Base-by-base conservation (phyloP, 192 early-diverging fungal species). In the Entomortierella beljakovae region DNA sequence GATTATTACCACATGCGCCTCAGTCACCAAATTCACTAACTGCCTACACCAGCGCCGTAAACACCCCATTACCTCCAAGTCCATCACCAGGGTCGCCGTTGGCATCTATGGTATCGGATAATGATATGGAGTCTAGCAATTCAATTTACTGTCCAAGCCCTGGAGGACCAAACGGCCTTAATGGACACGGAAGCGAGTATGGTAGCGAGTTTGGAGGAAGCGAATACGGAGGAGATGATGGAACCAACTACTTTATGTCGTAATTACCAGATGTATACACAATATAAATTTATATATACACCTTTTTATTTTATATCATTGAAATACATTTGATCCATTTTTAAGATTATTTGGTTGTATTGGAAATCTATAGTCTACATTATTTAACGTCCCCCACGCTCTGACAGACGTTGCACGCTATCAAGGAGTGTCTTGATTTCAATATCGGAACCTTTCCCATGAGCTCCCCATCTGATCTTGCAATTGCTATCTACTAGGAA, bases 401-500 rank as follows among this genome's bases (percentile, higher is more conserved):
- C 70, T 1, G 70, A 71, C 7, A 71, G 60, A n/a, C 58, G 58
- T 34, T 71, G 70, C 49, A 64, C 70, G 42, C 61, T 71, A 13
- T 71, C 70, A 7, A 71, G 23, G 6, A 71, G 53, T 2, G 80
- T 85, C 28, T 68, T 68, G 13, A 86, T 20, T 61, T 88, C 87
- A 40, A 68, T 59, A 20, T 57, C 49, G 0, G 85, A 82, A 10
- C 80, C 85, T 7, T 72, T 52, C 20, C 87, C 87, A 37, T 89
- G 86, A 13, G 88, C 86, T 0, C 76, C 71, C 88, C 88, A 89
- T 43, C 88, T 65, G n/a, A 89, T 85, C 40, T 84, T 84, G 61
- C 88, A 87, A 46, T 89, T 73, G 56, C 73, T 57, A 50, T 89
- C 88, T 28, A 89, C 71, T 48, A 89, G 58, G 58, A 82, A 89